These are phyloP conservation scores for Starmerella tilneyi DNA, from an alignment of 805 yeast genomes.

Conservation along the genomic window DNA sequence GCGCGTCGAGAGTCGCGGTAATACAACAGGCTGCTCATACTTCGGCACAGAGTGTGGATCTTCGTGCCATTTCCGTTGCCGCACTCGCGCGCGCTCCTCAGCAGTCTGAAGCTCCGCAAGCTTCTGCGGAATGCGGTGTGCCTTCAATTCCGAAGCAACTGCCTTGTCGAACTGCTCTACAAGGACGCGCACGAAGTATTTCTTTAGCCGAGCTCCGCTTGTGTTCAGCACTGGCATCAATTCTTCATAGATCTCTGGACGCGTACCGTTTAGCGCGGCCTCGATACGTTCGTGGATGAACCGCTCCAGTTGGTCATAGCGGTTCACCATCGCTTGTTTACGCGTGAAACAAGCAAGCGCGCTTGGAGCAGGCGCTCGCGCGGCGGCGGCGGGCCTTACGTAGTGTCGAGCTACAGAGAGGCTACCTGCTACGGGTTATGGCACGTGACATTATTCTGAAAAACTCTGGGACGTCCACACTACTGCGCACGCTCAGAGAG, in stretches of 20 bases:
- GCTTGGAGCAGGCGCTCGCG: no score
- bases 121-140: not conserved
- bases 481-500: not conserved
- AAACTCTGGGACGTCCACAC: not conserved
- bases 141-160: constrained; percentile 2
- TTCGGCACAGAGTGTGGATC: not conserved
- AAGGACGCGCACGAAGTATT: constrained; percentile 6
- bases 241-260: constrained; percentile 2
- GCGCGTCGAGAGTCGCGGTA: constrained; percentile 5
- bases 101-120: constrained; percentile 8
- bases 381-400: no score
- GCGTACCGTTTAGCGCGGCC: not conserved
- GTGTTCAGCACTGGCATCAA: constrained; percentile 3
- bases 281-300: not conserved
- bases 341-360: no score
- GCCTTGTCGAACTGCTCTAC: constrained; percentile 2
- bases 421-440: no score
- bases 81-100: constrained; percentile 9
- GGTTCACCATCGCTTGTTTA: not conserved
- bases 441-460: constrained; percentile 1
- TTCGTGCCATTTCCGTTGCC: constrained; percentile 2
- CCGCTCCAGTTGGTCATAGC: not conserved
- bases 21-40: constrained; percentile 12
- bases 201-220: not conserved
- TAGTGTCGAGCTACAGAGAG: no score